These are phyloP conservation scores for Paraphaeosphaeria sporulosa DNA, from an alignment of 2,329 filamentous ascomycete species.

Conservation along the genomic window DNA sequence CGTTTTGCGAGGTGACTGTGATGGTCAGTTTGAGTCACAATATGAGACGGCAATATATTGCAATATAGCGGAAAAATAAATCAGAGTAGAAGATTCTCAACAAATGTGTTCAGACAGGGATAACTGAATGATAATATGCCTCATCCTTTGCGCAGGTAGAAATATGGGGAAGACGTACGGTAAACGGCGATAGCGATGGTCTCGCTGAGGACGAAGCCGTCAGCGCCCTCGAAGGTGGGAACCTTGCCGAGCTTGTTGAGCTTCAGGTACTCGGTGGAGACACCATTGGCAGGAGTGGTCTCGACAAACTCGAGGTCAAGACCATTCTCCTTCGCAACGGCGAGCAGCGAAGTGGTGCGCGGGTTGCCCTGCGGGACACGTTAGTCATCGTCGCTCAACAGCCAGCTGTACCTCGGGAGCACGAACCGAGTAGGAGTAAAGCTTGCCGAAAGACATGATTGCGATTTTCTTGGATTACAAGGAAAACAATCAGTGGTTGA, in stretches of 20 bases:
- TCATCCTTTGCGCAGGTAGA: conserved; percentile 66
- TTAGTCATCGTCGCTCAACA: conserved; percentile 31
- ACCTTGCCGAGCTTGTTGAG: conserved; percentile 89
- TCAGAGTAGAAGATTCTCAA: conserved; percentile 82
- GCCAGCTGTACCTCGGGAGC: not conserved
- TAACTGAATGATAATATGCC: conserved; percentile 67
- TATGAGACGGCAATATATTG: conserved; percentile 22
- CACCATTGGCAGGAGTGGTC: conserved; percentile 69
- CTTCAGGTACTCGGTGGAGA: conserved; percentile 80
- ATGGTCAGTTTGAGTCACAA: conserved; percentile 41
- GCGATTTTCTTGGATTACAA: conserved; percentile 36
- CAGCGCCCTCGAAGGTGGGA: conserved; percentile 89
- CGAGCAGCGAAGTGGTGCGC: conserved; percentile 86
- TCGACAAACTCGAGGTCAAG: conserved; percentile 88
- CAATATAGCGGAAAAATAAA: conserved; percentile 67
- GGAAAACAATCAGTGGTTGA: conserved; percentile 41
- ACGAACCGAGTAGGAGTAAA: conserved; percentile 79
- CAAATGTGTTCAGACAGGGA: conserved; percentile 92
- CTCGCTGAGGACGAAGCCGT: conserved; percentile 91
- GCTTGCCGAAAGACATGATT: conserved; percentile 96
- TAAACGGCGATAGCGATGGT: conserved; percentile 96
- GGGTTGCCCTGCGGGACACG: conserved; percentile 73
- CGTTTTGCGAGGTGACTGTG: conserved; percentile 96
- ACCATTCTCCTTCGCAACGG: conserved; percentile 96
- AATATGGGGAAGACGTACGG: conserved; percentile 69